Percentiles rank a stretch among this genome's conserved stretches.
phyloP scores from a whole-genome alignment of 2,329 filamentous ascomycete species.

The Paecilomyces sp. region DNA sequence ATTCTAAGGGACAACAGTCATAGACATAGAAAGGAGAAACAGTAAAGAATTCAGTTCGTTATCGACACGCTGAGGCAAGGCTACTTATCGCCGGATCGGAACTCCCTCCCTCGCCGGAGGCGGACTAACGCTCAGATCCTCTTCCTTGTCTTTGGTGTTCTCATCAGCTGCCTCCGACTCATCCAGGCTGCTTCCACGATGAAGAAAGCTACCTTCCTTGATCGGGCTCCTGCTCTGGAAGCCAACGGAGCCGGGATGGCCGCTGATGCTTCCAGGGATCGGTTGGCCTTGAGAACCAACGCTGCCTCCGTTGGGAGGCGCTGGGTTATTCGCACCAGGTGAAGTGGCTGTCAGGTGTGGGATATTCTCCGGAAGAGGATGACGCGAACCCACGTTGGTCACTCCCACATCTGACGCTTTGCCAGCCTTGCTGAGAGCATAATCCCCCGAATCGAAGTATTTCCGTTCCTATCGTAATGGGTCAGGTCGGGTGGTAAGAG shows the following conservation, averaged over 20 bases:
- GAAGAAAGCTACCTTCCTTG: constrained; percentile 83
- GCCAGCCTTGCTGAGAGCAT: constrained; percentile 92
- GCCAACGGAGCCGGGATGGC: constrained; percentile 30
- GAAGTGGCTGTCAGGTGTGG: constrained; percentile 72
- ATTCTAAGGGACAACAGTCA: constrained; percentile 3
- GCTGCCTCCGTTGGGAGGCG: constrained; percentile 23
- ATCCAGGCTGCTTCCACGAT: constrained; percentile 69
- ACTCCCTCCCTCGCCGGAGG: constrained; percentile 47
- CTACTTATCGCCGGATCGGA: constrained; percentile 55
- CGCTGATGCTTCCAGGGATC: constrained; percentile 36
- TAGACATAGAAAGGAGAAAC: constrained; percentile 6
- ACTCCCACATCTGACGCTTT: constrained; percentile 92
- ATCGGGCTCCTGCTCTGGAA: constrained; percentile 67
- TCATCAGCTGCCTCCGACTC: constrained; percentile 24
- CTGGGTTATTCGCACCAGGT: constrained; percentile 29
- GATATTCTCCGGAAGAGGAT: constrained; percentile 92
- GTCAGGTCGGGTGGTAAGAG: background rate
- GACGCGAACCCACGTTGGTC: constrained; percentile 86
- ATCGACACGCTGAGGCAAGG: constrained; percentile 1
- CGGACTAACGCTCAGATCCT: constrained; percentile 38
- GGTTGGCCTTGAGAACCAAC: constrained; percentile 30
- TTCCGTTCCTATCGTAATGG: constrained; percentile 67
- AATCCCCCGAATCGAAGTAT: constrained; percentile 96
- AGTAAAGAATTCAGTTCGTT: background rate
- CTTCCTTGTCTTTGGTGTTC: constrained; percentile 42